Base-by-base conservation (phyloP, 768 basidiomycete genomes). In the Galerina sulciceps region DNA sequence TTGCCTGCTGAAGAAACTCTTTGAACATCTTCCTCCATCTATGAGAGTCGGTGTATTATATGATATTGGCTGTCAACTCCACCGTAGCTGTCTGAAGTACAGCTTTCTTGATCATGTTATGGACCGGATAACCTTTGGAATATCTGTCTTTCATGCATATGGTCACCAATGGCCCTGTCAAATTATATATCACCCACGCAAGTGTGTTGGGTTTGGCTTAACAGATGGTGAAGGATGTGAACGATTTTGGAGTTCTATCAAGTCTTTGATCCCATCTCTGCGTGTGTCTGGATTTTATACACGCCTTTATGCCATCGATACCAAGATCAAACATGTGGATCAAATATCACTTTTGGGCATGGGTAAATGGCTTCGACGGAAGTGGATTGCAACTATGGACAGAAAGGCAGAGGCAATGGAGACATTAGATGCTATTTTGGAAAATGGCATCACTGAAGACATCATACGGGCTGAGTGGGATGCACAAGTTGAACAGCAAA, bases 141-240 rank as follows among this genome's bases (percentile, higher is more conserved):
- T 73, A 1, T 69, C 74, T 1, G 73, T 75, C 0, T 75, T 79
- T 61, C 78, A 79, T 67, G 73, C 73, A 0, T 78, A 73, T 55
- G 73, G 76, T 2, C 78, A 79, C 50, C 69, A 73, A 37, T 77
- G 77, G 76, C 61, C 71, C 13, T 76, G 75, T 53, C 74, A 76
- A 41, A 14, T 76, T 2, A 57, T 72, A 6, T 78, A 70, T 60
- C 72, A 78, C 54, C 77, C 76, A 1, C 55, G 73, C 2, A 69
- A 72, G 40, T 61, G 69, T 37, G 22, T 51, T n/a, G 73, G 73
- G 0, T 69, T 70, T 55, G 73, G 70, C 3, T 60, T 69, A 34
- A 61, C 66, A 0, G 64, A 72, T 60, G 68, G 68, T 0, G 71
- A 76, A 53, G 71, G 75, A 1, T 65, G 68, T 62, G 73, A 77